phyloP scores from a whole-genome alignment of 768 basidiomycete species.

The Tulasnella sp. region DNA sequence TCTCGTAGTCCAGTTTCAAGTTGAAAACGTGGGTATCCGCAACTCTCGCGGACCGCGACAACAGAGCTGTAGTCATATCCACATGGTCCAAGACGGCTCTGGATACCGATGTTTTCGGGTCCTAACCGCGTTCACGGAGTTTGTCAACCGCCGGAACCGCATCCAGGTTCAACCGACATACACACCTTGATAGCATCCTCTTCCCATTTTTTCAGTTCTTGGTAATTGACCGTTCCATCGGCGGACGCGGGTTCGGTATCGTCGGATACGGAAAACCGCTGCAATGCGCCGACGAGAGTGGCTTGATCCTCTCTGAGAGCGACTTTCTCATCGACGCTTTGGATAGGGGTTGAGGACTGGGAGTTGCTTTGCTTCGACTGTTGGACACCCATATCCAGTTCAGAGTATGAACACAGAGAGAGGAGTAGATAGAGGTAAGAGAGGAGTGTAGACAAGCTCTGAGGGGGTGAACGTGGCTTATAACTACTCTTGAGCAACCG shows the following conservation, averaged over 20 bases:
- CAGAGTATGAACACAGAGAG: neutral
- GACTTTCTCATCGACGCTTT: neutral
- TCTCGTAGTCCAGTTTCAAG: slow-evolving; percentile 64
- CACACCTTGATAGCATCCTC: slow-evolving; percentile 21
- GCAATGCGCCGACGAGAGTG: neutral
- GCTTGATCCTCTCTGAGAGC: neutral
- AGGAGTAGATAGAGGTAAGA: neutral
- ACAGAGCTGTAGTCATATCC: slow-evolving; percentile 50
- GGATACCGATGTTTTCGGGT: slow-evolving; percentile 35
- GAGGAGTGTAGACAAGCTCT: neutral
- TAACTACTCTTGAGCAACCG: neutral
- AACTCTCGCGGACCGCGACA: slow-evolving; percentile 49
- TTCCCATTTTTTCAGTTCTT: slow-evolving; percentile 61
- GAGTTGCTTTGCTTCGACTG: slow-evolving; percentile 1
- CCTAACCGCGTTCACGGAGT: neutral
- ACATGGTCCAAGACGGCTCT: slow-evolving; percentile 63
- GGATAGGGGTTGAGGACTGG: neutral
- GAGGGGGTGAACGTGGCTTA: neutral
- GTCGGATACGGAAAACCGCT: neutral
- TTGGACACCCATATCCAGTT: neutral
- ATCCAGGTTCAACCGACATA: neutral
- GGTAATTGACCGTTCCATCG: slow-evolving; percentile 49
- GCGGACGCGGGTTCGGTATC: slow-evolving; percentile 13
- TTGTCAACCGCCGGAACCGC: neutral
- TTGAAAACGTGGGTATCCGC: slow-evolving; percentile 75